Conservation (phyloP, 1,139 yeast genomes). For the Nadsonia commutata region DNA sequence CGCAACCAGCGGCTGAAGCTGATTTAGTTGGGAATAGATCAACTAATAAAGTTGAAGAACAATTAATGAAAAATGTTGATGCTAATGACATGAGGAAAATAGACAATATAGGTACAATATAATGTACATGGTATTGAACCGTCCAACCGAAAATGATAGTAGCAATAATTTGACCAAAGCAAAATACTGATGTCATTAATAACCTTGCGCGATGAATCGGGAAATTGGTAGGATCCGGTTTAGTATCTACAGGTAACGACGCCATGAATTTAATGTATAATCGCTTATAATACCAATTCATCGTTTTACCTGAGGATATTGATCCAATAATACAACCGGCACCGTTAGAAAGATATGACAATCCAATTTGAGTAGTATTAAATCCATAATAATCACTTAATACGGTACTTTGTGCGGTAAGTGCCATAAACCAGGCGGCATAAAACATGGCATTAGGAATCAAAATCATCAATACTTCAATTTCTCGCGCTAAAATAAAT, state of each 20-base stretch:
- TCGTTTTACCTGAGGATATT: constrained; percentile 20
- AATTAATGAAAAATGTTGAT: constrained; percentile 36
- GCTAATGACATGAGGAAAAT: constrained; percentile 36
- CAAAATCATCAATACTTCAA: constrained; percentile 25
- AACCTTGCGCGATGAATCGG: constrained; percentile 38
- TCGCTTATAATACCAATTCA: constrained; percentile 19
- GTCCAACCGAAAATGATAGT: constrained; percentile 60
- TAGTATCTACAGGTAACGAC: constrained; percentile 20
- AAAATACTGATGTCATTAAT: constrained; percentile 22
- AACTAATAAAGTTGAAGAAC: constrained; percentile 40
- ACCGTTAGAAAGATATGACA: constrained; percentile 35
- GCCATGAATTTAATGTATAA: constrained; percentile 11
- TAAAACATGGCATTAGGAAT: constrained; percentile 48
- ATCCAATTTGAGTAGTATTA: constrained; percentile 41
- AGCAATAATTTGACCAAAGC: constrained; percentile 20
- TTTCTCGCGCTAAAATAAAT: constrained; percentile 8
- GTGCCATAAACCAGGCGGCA: constrained; percentile 53
- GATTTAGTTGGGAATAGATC: constrained; percentile 46
- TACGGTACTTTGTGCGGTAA: constrained; percentile 48
- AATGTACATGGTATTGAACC: constrained; percentile 30
- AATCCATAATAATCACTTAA: constrained; percentile 36
- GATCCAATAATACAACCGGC: constrained; percentile 25
- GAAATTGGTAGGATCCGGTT: constrained; percentile 22
- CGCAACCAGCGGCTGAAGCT: constrained; percentile 47
- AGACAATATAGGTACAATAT: constrained; percentile 42